A percentile compares a stretch with the other conserved stretches of the same genome.
Evolutionary conservation across 495 filamentous ascomycete genomes (phyloP).

Genomic region (Neurospora discreta): DNA sequence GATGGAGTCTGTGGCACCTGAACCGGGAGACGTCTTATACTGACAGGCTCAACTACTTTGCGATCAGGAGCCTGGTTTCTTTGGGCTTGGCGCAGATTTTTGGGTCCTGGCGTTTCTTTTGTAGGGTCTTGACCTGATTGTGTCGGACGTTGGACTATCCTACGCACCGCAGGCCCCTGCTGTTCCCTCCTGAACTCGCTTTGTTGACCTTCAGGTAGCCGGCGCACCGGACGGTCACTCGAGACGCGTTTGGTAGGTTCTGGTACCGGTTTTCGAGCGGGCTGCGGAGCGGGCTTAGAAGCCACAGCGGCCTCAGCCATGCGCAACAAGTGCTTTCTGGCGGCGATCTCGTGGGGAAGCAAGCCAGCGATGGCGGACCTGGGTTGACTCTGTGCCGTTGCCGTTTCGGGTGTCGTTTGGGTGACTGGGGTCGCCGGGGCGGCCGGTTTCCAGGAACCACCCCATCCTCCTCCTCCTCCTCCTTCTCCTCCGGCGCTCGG

Average conservation of each 20-base stretch:
- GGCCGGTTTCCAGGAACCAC: background rate
- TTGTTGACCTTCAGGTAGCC: background rate
- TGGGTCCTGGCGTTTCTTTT: background rate
- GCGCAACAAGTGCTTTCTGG: conserved; percentile 2
- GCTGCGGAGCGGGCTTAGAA: background rate
- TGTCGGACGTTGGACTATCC: background rate
- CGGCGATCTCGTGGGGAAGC: conserved; percentile 14
- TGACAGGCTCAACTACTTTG: background rate
- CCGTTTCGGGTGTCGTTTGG: background rate
- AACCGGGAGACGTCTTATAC: background rate
- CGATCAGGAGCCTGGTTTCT: background rate
- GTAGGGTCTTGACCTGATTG: background rate
- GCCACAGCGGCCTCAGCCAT: background rate
- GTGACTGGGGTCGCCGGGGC: background rate
- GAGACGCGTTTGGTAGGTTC: background rate
- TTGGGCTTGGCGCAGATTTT: background rate
- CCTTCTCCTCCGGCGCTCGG: background rate
- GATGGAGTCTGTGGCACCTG: background rate
- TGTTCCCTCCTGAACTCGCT: background rate
- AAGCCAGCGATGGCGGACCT: background rate
- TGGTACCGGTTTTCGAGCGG: background rate
- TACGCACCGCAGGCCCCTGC: background rate
- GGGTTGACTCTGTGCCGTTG: background rate
- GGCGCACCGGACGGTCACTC: background rate
- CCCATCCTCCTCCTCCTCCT: background rate